Evolutionary conservation across 192 early-diverging fungal genomes (phyloP).

Genomic region (Hyaloraphidium curvatum): DNA sequence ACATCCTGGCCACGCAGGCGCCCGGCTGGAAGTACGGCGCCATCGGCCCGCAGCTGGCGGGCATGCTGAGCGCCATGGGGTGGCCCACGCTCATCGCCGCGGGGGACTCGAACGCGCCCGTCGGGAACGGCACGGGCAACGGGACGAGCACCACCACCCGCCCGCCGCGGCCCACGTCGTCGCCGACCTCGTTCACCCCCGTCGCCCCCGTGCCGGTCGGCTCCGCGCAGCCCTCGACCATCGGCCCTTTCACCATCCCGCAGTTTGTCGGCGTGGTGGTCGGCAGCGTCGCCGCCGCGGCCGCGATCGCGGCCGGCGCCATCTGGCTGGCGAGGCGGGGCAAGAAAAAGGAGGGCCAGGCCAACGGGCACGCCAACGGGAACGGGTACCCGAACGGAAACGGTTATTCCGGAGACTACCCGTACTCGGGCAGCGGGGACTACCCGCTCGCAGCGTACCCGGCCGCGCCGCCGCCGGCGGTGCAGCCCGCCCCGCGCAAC

Average conservation of each 20-base stretch:
- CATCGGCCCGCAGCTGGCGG: not conserved
- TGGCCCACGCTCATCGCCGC: not conserved
- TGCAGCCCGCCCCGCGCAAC: too few relatives aligned
- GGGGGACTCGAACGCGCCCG: not conserved
- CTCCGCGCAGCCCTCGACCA: not conserved
- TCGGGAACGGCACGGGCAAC: not conserved
- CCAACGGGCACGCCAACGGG: too few relatives aligned
- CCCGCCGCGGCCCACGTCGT: not conserved
- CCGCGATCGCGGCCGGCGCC: too few relatives aligned
- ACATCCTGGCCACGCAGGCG: not conserved
- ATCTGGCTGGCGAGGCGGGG: too few relatives aligned
- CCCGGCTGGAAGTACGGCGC: not conserved
- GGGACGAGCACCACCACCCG: not conserved
- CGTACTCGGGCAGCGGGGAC: too few relatives aligned
- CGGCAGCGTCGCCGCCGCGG: too few relatives aligned
- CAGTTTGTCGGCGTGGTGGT: slow-evolving; percentile 1
- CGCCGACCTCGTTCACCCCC: not conserved
- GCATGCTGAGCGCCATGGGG: not conserved
- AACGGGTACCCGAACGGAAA: too few relatives aligned
- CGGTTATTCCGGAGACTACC: too few relatives aligned
- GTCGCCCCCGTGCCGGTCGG: not conserved
- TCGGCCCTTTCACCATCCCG: not conserved
- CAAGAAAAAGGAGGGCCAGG: too few relatives aligned
- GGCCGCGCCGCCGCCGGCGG: too few relatives aligned
- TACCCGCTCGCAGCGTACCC: too few relatives aligned